Evolutionary conservation across 2,329 filamentous ascomycete genomes (phyloP), one percentile per base, ranked within the genome.

Genomic region (Aureobasidium sp.): DNA sequence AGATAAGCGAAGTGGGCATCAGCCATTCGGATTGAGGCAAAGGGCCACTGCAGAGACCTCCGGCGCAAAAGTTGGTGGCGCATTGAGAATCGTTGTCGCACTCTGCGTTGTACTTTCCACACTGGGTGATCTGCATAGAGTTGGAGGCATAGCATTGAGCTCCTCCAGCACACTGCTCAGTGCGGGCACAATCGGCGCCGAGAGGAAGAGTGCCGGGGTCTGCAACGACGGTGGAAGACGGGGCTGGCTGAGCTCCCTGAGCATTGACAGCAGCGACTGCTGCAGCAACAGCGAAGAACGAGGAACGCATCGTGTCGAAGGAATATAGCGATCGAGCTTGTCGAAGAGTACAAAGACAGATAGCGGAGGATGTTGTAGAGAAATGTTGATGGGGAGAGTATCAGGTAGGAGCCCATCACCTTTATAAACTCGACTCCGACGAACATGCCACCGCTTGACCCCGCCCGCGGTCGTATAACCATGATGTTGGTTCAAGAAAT

Each of bases 71-170:
- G 57, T 70, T 70, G 65, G 52, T 66, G 1, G 67, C 68, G 45
- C 68, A 70, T 48, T 70, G 67, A 25, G 51, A 42, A 53, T 69
- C 63, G 25, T 20, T 51, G 1, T 41, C 62, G 63, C 68, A 70
- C 1, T 48, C 65, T 17, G 67, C 67, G 44, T 69, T 67, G 67
- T 66, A 69, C n/a, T 66, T 68, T 22, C 68, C 68, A 49, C 68
- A 69, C 1, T 36, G n/a, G 0, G 57, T 62, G 48, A 66, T 67
- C 15, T 44, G 62, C 15, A 61, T 57, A 2, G 57, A 60, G 25
- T 49, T 69, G 42, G 25, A 61, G n/a, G 62, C 67, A 17, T 45
- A 69, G 65, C 68, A 69, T 37, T 67, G 31, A 5, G 64, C 67
- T 17, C 65, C 67, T 22, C 34, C 20, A 2, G 53, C 61, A 56